Evolutionary conservation across 2,329 filamentous ascomycete species (phyloP), one percentile per base, ranked within the genome.

Genomic region (Epichloe gansuensis): DNA sequence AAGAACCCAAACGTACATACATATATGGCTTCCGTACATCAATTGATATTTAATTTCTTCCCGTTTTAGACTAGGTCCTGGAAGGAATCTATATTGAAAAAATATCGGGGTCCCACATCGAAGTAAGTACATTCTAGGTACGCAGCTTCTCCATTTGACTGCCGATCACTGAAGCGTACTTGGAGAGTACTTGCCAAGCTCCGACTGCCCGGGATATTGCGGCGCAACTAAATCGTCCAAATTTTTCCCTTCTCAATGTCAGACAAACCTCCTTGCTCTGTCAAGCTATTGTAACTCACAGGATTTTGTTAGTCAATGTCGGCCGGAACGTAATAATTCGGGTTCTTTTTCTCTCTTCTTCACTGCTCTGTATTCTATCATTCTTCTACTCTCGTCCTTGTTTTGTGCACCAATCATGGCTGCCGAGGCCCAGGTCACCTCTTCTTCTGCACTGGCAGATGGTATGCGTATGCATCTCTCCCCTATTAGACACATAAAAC

Each of bases 1-100:
- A 31, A 11, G 31, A 31, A 9, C 31, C 31, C 9, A 31, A 31
- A 31, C 31, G 1, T 31, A 21, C 17, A 21, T 21, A 21, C 17
- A 21, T 21, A 21, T 21, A 31, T 31, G 8, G 3, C 31, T 31
- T 21, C 17, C 17, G 17, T 31, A 31, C 31, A 31, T 31, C 9
- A 31, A 31, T 31, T 47, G 5, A 21, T 48, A 58, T 66, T 66
- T 64, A 66, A 62, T 61, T 64, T 59, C 50, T 55, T 59, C 64
- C 57, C 12, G n/a, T 59, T 57, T 54, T 25, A 58, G 61, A 46
- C 52, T 66, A 66, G 64, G 46, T 38, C 15, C 12, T 6, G 9
- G 3, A 9, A 7, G 15, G n/a, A 27, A 23, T 13, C 21, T 40
- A 41, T 38, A 13, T 12, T 21, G 34, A 9, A 38, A 21, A 6